A percentile compares a stretch with the other conserved stretches of the same genome.
Conservation (phyloP, 495 filamentous ascomycete genomes). For the Corynascus novoguineensis region DNA sequence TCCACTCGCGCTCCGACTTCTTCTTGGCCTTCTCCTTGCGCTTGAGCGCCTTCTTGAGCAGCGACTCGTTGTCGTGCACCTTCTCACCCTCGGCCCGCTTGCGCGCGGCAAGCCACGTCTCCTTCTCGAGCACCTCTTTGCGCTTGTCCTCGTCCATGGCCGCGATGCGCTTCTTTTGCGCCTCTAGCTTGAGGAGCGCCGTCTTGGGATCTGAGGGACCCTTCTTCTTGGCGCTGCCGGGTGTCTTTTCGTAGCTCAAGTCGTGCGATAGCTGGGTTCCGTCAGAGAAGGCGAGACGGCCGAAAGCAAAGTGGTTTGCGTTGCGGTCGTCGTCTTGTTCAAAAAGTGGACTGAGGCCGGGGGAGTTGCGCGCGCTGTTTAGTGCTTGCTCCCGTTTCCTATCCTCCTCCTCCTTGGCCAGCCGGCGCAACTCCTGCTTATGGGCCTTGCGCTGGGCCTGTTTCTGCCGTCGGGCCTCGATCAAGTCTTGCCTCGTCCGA, state of each 20-base stretch:
- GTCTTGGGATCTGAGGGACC: conserved; percentile 77
- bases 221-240: conserved; percentile 51
- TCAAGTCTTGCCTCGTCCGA: conserved; percentile 76
- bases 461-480: conserved; percentile 82
- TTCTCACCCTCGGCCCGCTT: conserved; percentile 86
- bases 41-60: conserved; percentile 93
- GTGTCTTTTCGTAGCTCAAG: conserved; percentile 50
- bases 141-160: conserved; percentile 70
- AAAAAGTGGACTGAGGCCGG: conserved; percentile 62
- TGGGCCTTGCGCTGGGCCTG: conserved; percentile 76
- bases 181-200: conserved; percentile 61
- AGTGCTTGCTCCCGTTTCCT: conserved; percentile 62
- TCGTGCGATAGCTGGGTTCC: conserved; percentile 68
- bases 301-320: conserved; percentile 73
- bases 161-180: conserved; percentile 64
- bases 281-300: conserved; percentile 78
- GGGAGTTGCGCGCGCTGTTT: conserved; percentile 55
- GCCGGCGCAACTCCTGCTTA: conserved; percentile 72
- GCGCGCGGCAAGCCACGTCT: conserved; percentile 86
- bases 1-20: conserved; percentile 88
- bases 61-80: conserved; percentile 76
- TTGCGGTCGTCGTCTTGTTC: conserved; percentile 42
- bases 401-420: conserved; percentile 71
- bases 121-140: conserved; percentile 83
- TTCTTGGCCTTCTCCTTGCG: conserved; percentile 83